phyloP scores from a whole-genome alignment of 73 alveolate species.

The Paramecium primaurelia region DNA sequence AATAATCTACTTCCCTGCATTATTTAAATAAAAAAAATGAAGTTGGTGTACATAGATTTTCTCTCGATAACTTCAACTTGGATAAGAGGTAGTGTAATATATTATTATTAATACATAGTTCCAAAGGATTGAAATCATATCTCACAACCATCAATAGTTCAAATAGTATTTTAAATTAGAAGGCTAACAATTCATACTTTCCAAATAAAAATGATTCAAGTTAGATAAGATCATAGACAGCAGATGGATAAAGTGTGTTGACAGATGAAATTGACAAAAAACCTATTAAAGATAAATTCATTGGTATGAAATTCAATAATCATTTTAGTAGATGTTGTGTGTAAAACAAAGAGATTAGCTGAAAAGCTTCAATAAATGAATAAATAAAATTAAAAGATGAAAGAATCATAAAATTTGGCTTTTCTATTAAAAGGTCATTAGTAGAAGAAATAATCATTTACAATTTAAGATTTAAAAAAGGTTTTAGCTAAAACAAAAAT shows the following conservation, averaged over 20 bases:
- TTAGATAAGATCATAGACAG: slow-evolving; percentile 23
- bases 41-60: slow-evolving; percentile 51
- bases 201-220: slow-evolving; percentile 48
- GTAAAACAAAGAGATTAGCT: slow-evolving; percentile 28
- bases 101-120: not conserved
- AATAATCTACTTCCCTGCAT: slow-evolving; percentile 22
- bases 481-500: not conserved
- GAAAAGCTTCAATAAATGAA: slow-evolving; percentile 13
- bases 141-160: slow-evolving; percentile 48
- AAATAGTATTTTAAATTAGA: not conserved
- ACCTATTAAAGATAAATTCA: not conserved
- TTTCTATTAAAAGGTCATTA: not conserved
- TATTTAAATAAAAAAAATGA: slow-evolving; percentile 23
- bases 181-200: slow-evolving; percentile 37
- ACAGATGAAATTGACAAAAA: slow-evolving; percentile 3
- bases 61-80: slow-evolving; percentile 27
- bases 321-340: not conserved
- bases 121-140: slow-evolving; percentile 38
- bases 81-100: slow-evolving; percentile 35
- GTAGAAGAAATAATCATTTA: not conserved
- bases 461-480: not conserved
- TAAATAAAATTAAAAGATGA: not conserved
- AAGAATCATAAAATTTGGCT: not conserved
- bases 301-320: not conserved
- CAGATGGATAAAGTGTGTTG: slow-evolving; percentile 28